phyloP scores from a whole-genome alignment of 345 rosid species.

The Carallia pectinifolia region DNA sequence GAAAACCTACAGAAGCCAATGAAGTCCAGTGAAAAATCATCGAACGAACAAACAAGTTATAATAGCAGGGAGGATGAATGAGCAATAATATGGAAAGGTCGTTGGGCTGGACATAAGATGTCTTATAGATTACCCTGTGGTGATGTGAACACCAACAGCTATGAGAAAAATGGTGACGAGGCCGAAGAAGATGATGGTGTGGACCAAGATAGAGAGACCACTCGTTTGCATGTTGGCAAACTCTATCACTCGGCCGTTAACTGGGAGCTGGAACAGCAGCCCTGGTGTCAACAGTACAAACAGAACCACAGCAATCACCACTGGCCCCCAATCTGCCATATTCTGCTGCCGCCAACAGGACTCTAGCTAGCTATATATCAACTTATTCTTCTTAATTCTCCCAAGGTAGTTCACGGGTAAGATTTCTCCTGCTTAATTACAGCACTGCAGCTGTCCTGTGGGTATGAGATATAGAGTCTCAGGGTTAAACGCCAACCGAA shows the following conservation, averaged over 20 bases:
- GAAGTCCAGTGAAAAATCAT: no score
- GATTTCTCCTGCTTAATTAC: no score
- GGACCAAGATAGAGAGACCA: conserved; percentile 15
- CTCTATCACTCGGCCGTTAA: conserved; percentile 11
- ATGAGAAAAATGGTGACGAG: conserved; percentile 21
- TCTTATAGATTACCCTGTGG: neutral
- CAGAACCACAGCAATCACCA: conserved; percentile 10
- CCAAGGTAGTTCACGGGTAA: neutral
- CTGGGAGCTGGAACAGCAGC: conserved; percentile 13
- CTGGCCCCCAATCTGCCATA: conserved; percentile 23
- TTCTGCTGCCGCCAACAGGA: neutral
- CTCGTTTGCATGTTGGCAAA: conserved; percentile 15
- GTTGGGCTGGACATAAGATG: no score
- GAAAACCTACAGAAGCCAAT: no score
- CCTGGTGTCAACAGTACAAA: conserved; percentile 10
- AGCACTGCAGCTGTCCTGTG: neutral
- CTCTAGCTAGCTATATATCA: no score
- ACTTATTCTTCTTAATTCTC: neutral
- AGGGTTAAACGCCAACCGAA: neutral
- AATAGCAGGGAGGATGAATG: no score
- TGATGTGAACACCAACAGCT: conserved; percentile 13
- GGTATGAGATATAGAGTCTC: neutral
- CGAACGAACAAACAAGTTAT: no score
- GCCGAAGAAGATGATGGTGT: conserved; percentile 18
- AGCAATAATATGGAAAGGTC: no score